Percentiles rank a stretch among this genome's conserved stretches.
Evolutionary conservation across 208 protist genomes (phyloP).

Genomic region (Leishmania braziliensis): DNA sequence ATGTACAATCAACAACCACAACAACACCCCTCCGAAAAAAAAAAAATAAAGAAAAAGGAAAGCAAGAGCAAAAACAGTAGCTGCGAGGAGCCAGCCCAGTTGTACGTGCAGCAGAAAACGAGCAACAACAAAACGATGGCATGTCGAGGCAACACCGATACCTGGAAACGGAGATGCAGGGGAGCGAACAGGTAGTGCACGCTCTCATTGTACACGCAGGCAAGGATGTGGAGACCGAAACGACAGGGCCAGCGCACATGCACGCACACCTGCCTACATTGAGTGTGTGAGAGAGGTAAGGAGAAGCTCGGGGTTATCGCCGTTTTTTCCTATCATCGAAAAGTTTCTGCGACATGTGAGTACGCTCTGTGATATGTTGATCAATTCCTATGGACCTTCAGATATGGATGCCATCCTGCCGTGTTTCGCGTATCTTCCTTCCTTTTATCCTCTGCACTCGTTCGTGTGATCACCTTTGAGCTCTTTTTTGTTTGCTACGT

Average conservation of each 20-base stretch:
- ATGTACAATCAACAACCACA: neutral
- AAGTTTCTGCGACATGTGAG: neutral
- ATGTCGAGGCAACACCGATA: neutral
- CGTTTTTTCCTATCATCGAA: neutral
- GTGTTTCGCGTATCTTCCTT: neutral
- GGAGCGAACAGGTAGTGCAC: neutral
- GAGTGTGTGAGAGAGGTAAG: neutral
- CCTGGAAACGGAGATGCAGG: neutral
- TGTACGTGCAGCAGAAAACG: neutral
- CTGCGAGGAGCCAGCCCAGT: neutral
- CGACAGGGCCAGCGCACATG: neutral
- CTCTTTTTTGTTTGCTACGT: neutral
- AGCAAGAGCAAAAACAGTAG: neutral
- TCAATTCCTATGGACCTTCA: neutral
- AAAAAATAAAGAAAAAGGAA: too few relatives aligned
- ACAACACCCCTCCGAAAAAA: too few relatives aligned
- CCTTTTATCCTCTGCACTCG: neutral
- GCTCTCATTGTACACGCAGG: neutral
- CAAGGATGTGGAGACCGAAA: neutral
- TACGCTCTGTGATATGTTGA: neutral
- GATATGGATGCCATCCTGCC: neutral
- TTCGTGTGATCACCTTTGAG: neutral
- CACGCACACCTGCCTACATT: neutral
- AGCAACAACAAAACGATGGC: neutral
- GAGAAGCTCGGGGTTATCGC: neutral